Evolutionary conservation across 2,329 filamentous ascomycete species (phyloP).

Genomic region (Aspergillus fumigatus): DNA sequence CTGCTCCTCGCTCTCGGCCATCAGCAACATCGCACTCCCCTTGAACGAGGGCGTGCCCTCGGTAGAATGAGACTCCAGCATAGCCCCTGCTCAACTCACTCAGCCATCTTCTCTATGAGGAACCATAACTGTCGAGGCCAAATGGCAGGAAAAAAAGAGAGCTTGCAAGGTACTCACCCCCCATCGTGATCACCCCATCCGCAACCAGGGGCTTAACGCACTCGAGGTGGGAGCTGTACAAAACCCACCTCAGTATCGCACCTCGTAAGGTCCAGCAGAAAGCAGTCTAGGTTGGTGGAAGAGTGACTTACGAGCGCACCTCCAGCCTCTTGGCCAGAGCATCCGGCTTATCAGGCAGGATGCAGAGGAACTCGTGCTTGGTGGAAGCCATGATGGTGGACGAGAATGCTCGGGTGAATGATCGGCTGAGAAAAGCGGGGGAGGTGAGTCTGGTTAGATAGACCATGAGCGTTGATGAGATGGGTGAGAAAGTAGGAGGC

Average conservation of each 20-base stretch:
- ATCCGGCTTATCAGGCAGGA: slow-evolving; percentile 63
- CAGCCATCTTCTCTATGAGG: background rate
- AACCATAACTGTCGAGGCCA: background rate
- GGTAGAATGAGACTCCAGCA: slow-evolving; percentile 61
- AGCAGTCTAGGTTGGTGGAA: background rate
- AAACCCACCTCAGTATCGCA: background rate
- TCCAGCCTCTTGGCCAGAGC: slow-evolving; percentile 58
- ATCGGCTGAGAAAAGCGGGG: slow-evolving; percentile 2
- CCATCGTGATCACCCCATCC: slow-evolving; percentile 58
- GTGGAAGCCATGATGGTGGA: slow-evolving; percentile 14
- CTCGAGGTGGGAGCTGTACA: slow-evolving; percentile 51
- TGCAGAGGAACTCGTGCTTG: slow-evolving; percentile 63
- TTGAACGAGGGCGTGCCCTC: slow-evolving; percentile 62
- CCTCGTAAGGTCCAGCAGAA: background rate
- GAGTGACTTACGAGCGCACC: slow-evolving; percentile 27
- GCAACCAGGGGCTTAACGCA: slow-evolving; percentile 51
- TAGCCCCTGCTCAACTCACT: slow-evolving; percentile 50
- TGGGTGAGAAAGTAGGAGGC: slow-evolving; percentile 3
- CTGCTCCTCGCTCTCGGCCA: slow-evolving; percentile 65
- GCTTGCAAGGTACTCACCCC: slow-evolving; percentile 47
- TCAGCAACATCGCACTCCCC: slow-evolving; percentile 65
- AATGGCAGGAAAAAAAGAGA: slow-evolving; percentile 1
- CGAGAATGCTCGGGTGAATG: background rate
- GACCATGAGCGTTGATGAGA: slow-evolving; percentile 3
- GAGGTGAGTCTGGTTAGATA: slow-evolving; percentile 2